Evolutionary conservation across 108 stramenopile genomes (phyloP).

Genomic region (Fragilariopsis cylindrus): DNA sequence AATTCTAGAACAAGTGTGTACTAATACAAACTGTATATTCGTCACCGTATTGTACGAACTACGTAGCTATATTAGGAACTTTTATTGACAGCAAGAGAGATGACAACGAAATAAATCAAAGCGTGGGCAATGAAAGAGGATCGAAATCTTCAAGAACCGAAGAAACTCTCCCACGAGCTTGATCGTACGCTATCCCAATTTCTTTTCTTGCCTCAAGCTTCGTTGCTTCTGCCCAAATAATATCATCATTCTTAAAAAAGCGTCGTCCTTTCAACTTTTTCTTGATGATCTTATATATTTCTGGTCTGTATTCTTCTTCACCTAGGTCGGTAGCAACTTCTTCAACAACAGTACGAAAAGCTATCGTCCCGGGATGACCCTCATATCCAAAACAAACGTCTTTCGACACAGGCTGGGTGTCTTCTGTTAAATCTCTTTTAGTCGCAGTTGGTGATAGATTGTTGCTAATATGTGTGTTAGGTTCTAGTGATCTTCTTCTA

Average conservation of each 20-base stretch:
- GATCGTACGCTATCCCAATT: constrained; percentile 17
- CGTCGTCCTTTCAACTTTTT: constrained; percentile 16
- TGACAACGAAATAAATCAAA: neutral
- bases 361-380: constrained; percentile 19
- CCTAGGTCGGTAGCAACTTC: neutral
- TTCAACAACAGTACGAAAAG: constrained; percentile 8
- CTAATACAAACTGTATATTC: too few relatives aligned
- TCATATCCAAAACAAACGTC: constrained; percentile 28
- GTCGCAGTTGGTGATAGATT: neutral
- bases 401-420: neutral
- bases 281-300: constrained; percentile 12
- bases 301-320: constrained; percentile 19
- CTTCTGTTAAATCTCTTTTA: neutral
- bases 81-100: too few relatives aligned
- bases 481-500: neutral
- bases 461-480: neutral
- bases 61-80: too few relatives aligned
- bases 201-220: constrained; percentile 14
- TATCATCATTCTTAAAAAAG: constrained; percentile 22
- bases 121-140: neutral
- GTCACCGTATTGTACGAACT: too few relatives aligned
- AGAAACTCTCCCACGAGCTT: neutral
- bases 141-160: neutral
- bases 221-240: constrained; percentile 17
- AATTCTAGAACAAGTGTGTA: too few relatives aligned